Evolutionary conservation across 257 asterid species (phyloP).

Genomic region (Solanum clarkiae): DNA sequence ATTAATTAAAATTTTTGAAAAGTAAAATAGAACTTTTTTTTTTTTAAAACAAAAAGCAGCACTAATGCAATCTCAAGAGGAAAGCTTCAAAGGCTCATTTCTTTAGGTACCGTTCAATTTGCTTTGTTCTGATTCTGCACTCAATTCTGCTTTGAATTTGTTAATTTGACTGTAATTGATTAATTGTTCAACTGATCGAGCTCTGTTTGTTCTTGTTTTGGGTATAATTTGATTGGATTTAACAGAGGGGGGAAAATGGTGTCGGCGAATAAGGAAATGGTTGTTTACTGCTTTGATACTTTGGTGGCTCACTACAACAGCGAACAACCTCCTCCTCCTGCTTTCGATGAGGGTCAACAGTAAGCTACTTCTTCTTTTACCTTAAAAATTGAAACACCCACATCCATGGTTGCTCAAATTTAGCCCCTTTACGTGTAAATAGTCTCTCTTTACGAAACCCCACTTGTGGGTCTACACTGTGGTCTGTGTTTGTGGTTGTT

Average conservation of each 20-base stretch:
- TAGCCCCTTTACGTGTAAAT: no score
- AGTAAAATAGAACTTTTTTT: no score
- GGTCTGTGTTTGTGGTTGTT: not conserved
- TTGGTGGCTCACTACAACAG: constrained; percentile 80
- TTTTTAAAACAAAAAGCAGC: no score
- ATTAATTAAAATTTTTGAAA: no score
- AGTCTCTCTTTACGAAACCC: no score
- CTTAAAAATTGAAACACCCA: not conserved
- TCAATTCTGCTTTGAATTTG: not conserved
- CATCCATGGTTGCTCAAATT: not conserved
- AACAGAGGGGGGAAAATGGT: constrained; percentile 30
- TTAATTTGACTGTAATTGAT: not conserved
- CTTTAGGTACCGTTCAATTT: no score
- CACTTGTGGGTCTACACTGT: no score
- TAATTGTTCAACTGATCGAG: not conserved
- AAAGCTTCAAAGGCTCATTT: no score
- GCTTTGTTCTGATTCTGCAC: not conserved
- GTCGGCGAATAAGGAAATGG: constrained; percentile 93
- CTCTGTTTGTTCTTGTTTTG: not conserved
- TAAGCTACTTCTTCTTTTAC: constrained; percentile 6
- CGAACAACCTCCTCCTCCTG: constrained; percentile 67
- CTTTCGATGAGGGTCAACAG: constrained; percentile 91
- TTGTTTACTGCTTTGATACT: constrained; percentile 83
- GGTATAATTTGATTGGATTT: not conserved
- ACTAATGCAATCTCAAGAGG: no score